A percentile compares a stretch with the other conserved stretches of the same genome.
These are phyloP conservation scores for Bolboschoenus planiculmis DNA, from an alignment of 176 grass and related monocot genomes.

Conservation along the genomic window DNA sequence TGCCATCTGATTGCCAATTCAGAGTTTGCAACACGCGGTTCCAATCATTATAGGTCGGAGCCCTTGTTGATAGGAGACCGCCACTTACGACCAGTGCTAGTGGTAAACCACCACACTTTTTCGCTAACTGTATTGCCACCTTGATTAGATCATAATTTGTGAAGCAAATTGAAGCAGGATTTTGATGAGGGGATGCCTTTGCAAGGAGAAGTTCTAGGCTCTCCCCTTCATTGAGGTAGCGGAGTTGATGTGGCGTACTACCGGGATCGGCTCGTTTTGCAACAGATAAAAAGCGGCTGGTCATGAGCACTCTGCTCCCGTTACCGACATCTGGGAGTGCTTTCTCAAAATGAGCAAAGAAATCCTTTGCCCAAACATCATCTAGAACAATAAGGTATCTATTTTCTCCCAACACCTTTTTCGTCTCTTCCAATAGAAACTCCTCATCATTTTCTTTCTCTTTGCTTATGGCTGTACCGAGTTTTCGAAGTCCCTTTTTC, in stretches of 20 bases:
- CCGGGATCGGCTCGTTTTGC: neutral
- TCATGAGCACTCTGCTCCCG: constrained; percentile 12
- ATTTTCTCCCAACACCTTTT: neutral
- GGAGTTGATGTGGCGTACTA: neutral
- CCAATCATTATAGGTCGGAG: neutral
- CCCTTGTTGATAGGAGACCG: neutral
- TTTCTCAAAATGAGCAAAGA: neutral
- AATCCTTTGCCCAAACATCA: neutral
- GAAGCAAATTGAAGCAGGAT: neutral
- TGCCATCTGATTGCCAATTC: neutral
- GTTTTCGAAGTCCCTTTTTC: neutral
- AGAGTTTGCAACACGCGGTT: neutral
- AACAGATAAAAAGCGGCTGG: neutral
- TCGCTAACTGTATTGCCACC: neutral
- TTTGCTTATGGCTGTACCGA: neutral
- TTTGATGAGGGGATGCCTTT: constrained; percentile 2
- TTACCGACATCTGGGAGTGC: neutral
- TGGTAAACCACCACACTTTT: constrained; percentile 9
- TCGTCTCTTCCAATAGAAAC: neutral
- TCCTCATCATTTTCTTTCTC: constrained; percentile 4
- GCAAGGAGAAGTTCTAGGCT: neutral
- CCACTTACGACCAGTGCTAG: constrained; percentile 14
- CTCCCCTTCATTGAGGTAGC: neutral
- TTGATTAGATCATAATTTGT: neutral
- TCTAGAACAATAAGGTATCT: neutral